These are phyloP conservation scores for Hamamelis virginiana DNA, from an alignment of 164 flowering plant species.

Conservation along the genomic window DNA sequence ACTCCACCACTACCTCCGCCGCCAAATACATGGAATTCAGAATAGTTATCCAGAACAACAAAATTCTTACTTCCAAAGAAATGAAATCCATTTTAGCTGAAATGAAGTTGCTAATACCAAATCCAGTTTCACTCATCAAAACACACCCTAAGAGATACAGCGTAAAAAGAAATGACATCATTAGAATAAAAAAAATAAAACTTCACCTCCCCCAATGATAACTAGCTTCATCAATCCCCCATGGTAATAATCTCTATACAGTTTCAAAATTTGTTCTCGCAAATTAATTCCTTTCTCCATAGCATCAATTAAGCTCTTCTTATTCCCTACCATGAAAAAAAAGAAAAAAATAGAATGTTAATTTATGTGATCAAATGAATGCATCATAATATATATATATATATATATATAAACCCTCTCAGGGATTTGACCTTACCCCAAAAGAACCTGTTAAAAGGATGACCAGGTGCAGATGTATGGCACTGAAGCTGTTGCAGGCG, in stretches of 20 bases:
- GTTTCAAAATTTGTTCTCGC: conserved; percentile 65
- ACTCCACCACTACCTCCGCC: neutral
- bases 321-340: conserved; percentile 61
- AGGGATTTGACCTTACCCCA: conserved; percentile 64
- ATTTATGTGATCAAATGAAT: neutral
- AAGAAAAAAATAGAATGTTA: neutral
- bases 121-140: neutral
- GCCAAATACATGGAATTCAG: neutral
- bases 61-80: neutral
- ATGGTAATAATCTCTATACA: conserved; percentile 66
- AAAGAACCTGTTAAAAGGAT: conserved; percentile 80
- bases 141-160: neutral
- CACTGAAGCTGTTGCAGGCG: conserved; percentile 99
- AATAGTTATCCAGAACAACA: neutral
- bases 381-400: neutral
- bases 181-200: conserved; percentile 7
- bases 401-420: neutral
- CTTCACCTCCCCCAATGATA: conserved; percentile 93
- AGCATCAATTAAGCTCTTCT: conserved; percentile 88
- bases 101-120: neutral
- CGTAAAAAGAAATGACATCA: neutral
- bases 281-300: conserved; percentile 81
- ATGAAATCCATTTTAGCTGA: neutral
- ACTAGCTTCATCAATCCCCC: conserved; percentile 91
- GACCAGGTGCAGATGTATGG: conserved; percentile 72